Evolutionary conservation across 2,329 filamentous ascomycete species (phyloP).

Genomic region (Mariannaea sp.): DNA sequence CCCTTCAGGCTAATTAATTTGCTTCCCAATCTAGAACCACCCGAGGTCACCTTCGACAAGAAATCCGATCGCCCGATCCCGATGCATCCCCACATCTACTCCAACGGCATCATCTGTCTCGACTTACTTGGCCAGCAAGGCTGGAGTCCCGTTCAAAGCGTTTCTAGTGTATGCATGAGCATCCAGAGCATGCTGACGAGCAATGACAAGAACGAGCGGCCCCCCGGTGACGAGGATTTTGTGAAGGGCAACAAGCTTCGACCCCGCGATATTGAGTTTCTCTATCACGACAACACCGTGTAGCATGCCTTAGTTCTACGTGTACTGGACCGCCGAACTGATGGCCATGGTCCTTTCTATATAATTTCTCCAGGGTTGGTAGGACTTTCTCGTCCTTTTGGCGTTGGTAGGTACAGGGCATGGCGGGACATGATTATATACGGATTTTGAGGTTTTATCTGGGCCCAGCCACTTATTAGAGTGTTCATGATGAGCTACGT

Average conservation of each 20-base stretch:
- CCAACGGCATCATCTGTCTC: slow-evolving; percentile 97
- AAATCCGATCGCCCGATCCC: slow-evolving; percentile 72
- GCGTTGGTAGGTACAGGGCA: slow-evolving; percentile 17
- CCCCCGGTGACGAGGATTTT: slow-evolving; percentile 88
- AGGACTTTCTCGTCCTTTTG: slow-evolving; percentile 2
- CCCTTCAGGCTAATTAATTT: slow-evolving; percentile 22
- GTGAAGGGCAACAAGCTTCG: slow-evolving; percentile 78
- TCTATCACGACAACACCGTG: slow-evolving; percentile 89
- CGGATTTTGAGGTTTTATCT: slow-evolving; percentile 8
- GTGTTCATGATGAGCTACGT: slow-evolving; percentile 4
- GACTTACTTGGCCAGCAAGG: slow-evolving; percentile 86
- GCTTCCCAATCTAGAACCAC: slow-evolving; percentile 69
- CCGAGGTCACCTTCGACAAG: slow-evolving; percentile 87
- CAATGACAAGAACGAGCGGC: slow-evolving; percentile 88
- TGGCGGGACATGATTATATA: slow-evolving; percentile 7
- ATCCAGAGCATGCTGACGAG: slow-evolving; percentile 98
- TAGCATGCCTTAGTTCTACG: slow-evolving; percentile 39
- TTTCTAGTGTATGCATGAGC: slow-evolving; percentile 96
- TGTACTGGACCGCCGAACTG: neutral
- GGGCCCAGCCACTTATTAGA: neutral
- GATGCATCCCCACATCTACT: slow-evolving; percentile 97
- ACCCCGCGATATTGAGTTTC: slow-evolving; percentile 88
- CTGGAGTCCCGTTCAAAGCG: slow-evolving; percentile 96
- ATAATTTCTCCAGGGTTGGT: slow-evolving; percentile 2
- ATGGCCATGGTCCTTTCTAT: slow-evolving; percentile 1